phyloP scores from a whole-genome alignment of 1,139 yeast species.

The Protomyces lactucae-debilis region DNA sequence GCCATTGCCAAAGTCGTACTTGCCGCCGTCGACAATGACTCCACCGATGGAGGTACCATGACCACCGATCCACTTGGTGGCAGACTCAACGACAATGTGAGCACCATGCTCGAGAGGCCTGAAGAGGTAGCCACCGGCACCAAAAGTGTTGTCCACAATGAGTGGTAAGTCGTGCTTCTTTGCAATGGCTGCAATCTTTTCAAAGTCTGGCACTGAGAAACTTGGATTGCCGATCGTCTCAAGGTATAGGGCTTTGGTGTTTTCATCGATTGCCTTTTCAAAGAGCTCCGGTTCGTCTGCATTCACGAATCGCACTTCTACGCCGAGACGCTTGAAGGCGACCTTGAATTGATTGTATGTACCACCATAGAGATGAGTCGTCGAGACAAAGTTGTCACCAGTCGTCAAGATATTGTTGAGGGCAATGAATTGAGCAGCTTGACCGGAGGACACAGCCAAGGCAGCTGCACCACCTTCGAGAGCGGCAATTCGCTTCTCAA shows the following conservation, averaged over 20 bases:
- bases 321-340: constrained; percentile 80
- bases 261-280: constrained; percentile 57
- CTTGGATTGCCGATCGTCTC: constrained; percentile 94
- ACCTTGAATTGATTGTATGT: constrained; percentile 93
- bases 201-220: constrained; percentile 57
- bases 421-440: constrained; percentile 82
- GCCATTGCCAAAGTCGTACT: constrained; percentile 82
- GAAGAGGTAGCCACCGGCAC: constrained; percentile 46
- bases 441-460: constrained; percentile 87
- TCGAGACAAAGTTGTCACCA: constrained; percentile 85
- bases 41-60: constrained; percentile 97
- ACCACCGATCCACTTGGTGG: constrained; percentile 98
- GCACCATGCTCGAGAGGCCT: constrained; percentile 87
- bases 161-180: constrained; percentile 86
- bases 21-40: constrained; percentile 81
- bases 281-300: constrained; percentile 39
- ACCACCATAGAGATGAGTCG: constrained; percentile 92
- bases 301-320: constrained; percentile 54
- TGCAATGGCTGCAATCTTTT: constrained; percentile 53
- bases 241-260: constrained; percentile 81
- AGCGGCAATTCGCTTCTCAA: constrained; percentile 88
- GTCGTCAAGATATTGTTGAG: constrained; percentile 34
- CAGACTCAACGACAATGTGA: constrained; percentile 79
- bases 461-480: constrained; percentile 91
- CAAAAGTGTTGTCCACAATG: constrained; percentile 80